Evolutionary conservation across 2,329 filamentous ascomycete genomes (phyloP), one percentile per base, ranked within the genome.

Genomic region (Trichoderma sp.): DNA sequence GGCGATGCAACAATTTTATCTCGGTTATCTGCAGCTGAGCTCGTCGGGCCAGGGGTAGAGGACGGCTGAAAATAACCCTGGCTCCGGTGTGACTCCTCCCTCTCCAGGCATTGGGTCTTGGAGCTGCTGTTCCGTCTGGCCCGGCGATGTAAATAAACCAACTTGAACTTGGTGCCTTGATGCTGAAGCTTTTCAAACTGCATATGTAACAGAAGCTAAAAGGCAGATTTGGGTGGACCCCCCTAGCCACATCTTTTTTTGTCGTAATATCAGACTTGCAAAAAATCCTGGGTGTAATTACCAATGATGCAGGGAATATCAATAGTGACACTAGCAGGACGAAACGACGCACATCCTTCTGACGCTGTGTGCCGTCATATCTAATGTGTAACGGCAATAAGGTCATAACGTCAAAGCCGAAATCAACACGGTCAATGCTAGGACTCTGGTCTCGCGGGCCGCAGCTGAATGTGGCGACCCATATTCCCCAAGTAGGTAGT

Each of bases 21-120:
- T 75, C 74, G 74, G 60, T 60, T 75, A 75, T 75, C 66, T 71
- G 67, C 67, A 75, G 74, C 66, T 71, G 65, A 75, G 38, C 27
- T 68, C 38, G 35, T 59, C 65, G 60, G 69, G 60, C 60, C 69
- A 65, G 60, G 69, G 69, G 69, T 24, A 35, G 60, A 45, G 64
- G 60, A 64, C 69, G 60, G 69, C 69, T 73, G 69, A 73, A 35
- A 53, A 56, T 18, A 29, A 50, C 3, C 69, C 60, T 50, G 27
- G 69, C 69, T 64, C 35, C 68, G 18, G 45, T 59, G 45, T 33
- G 50, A 59, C 50, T 38, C 27, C 3, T 56, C 31, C n/a, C 45
- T 14, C 12, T 45, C 33, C 11, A 21, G 31, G 16, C 50, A 53
- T 35, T 71, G 59, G 69, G 9, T 21, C n/a, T 45, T 31, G 41